Conservation (phyloP, 805 yeast species). For the Candida bentonensis region DNA sequence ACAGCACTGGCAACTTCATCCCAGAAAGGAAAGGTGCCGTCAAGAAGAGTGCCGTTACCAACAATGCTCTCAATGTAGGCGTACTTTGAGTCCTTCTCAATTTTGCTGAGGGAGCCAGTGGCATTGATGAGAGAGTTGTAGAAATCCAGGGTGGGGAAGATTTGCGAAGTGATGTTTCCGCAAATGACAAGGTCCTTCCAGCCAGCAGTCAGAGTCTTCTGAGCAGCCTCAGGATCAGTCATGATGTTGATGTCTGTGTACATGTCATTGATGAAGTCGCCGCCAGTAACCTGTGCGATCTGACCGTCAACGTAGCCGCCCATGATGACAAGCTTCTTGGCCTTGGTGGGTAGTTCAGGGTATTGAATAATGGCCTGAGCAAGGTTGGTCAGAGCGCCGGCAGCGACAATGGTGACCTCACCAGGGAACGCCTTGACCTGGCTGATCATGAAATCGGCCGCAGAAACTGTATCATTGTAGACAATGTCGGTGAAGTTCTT, state of each 20-base stretch:
- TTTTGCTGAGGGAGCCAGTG: neutral
- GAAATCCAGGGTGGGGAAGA: slow-evolving; percentile 27
- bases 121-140: slow-evolving; percentile 20
- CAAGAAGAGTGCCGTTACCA: neutral
- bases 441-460: neutral
- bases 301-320: slow-evolving; percentile 32
- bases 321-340: slow-evolving; percentile 29
- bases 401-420: slow-evolving; percentile 24
- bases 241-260: slow-evolving; percentile 31
- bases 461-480: neutral
- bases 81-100: neutral
- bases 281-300: slow-evolving; percentile 23
- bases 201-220: slow-evolving; percentile 27
- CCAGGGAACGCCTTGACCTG: slow-evolving; percentile 1
- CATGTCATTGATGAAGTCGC: slow-evolving; percentile 23
- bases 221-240: slow-evolving; percentile 34
- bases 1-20: slow-evolving; percentile 1
- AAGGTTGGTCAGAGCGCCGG: slow-evolving; percentile 31
- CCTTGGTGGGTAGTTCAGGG: slow-evolving; percentile 26
- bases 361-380: slow-evolving; percentile 31
- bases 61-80: neutral
- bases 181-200: slow-evolving; percentile 29
- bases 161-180: slow-evolving; percentile 29
- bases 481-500: neutral
- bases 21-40: neutral